Evolutionary conservation across 2,329 filamentous ascomycete species (phyloP).

Genomic region (Colletotrichum sp.): DNA sequence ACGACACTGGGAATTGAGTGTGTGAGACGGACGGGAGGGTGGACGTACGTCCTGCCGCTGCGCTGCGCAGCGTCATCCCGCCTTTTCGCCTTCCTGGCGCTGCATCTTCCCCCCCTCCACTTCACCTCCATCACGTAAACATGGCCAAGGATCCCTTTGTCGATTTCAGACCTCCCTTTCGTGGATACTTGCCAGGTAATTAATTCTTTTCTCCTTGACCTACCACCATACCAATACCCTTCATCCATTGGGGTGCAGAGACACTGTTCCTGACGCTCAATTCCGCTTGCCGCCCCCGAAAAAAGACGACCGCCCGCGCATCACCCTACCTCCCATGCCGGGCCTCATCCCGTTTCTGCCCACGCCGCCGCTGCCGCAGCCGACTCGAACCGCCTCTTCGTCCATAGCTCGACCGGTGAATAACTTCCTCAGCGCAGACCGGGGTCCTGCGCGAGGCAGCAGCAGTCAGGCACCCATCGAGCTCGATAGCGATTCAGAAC

Average conservation of each 20-base stretch:
- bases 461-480: constrained; percentile 16
- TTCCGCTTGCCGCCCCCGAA: not conserved
- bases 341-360: constrained; percentile 10
- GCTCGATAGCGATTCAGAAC: constrained; percentile 9
- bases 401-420: not conserved
- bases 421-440: not conserved
- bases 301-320: not conserved
- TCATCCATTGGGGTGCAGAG: not conserved
- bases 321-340: constrained; percentile 16
- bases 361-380: constrained; percentile 14
- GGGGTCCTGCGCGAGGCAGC: constrained; percentile 4
- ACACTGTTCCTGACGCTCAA: not conserved
- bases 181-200: constrained; percentile 12
- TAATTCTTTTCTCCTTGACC: not conserved
- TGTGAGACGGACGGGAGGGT: not conserved
- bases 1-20: not conserved
- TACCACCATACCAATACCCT: not conserved
- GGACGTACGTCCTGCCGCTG: not conserved
- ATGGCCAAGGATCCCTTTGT: constrained; percentile 9
- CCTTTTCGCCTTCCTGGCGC: not conserved
- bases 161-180: not conserved
- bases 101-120: not conserved
- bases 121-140: not conserved
- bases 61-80: not conserved
- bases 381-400: not conserved